Evolutionary conservation across 306 rosid genomes (phyloP), one percentile per base, ranked within the genome.

Genomic region (Cyclanthera cordifolia): DNA sequence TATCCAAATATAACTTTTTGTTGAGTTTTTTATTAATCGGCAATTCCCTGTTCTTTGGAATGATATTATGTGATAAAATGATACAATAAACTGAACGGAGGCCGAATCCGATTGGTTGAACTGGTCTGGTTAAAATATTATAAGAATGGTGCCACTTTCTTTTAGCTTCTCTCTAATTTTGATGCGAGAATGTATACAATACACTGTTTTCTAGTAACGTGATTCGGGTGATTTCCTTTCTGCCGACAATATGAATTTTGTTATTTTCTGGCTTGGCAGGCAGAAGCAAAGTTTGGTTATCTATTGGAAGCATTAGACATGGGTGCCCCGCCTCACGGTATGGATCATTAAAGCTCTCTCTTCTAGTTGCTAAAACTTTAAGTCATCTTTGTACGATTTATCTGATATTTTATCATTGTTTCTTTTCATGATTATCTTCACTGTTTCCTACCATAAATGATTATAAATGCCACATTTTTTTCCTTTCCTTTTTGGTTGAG

Each of bases 291-390:
- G 87, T 90, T 93, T 71, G 96, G 96, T 27, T 87, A 87, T 77
- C 95, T 93, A 78, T 88, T 93, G 34, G 99, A 93, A 79, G 99
- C 99, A 21, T 78, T 93, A 53, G 99, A 90, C 90, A 93, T 90
- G 95, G 99, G 96, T 56, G 99, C 96, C 80, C 99, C 96, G 72
- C 96, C 99, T 50, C 99, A 90, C 74, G 99, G 99, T 93, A 89
- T 76, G 78, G 56, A 66, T 8, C 54, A 46, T 46, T 45, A 60
- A 64, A 24, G 54, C 41, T 66, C 23, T 66, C 14, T 45, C 41
- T 65, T 43, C 30, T 52, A 13, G 41, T 65, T 4, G 21, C 54
- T 65, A 24, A 37, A 57, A 34, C 27, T 60, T 34, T 1, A 60
- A 65, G n/a, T 16, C 53, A 43, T 16, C 70, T 24, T 65, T 45